Evolutionary conservation across 768 basidiomycete genomes (phyloP).

Genomic region (Candolleomyces eurysporus): DNA sequence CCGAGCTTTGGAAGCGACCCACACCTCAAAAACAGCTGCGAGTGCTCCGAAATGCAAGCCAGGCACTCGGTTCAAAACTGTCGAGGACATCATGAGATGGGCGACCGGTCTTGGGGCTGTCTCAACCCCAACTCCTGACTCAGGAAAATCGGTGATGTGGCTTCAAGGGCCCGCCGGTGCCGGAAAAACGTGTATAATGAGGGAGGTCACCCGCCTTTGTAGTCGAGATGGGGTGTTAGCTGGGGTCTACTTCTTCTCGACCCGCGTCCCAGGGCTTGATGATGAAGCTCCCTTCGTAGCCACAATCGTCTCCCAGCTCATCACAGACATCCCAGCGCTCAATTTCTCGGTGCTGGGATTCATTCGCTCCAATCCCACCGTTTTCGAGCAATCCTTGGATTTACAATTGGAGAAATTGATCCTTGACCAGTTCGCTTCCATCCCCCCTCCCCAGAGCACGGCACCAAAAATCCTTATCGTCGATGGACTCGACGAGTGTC

Average conservation of each 20-base stretch:
- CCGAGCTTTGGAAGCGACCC: constrained; percentile 5
- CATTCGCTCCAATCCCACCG: not conserved
- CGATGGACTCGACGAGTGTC: constrained; percentile 15
- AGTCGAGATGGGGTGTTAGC: not conserved
- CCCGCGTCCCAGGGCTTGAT: not conserved
- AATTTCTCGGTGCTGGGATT: not conserved
- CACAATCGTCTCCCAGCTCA: not conserved
- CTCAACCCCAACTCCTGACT: not conserved
- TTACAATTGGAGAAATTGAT: not conserved
- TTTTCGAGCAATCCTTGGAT: not conserved
- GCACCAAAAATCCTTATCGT: not conserved
- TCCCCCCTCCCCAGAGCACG: not conserved
- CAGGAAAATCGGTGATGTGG: not conserved
- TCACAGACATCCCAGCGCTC: not conserved
- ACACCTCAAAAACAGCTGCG: constrained; percentile 5
- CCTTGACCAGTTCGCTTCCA: not conserved
- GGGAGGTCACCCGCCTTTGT: not conserved
- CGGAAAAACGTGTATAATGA: constrained; percentile 8
- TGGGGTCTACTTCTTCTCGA: constrained; percentile 1
- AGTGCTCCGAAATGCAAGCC: constrained; percentile 10
- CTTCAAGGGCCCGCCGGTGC: constrained; percentile 5
- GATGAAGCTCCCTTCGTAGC: not conserved
- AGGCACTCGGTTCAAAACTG: constrained; percentile 8
- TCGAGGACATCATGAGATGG: constrained; percentile 9
- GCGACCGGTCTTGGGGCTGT: not conserved